phyloP scores from a whole-genome alignment of 164 flowering plant genomes.

The Hamamelis virginiana region DNA sequence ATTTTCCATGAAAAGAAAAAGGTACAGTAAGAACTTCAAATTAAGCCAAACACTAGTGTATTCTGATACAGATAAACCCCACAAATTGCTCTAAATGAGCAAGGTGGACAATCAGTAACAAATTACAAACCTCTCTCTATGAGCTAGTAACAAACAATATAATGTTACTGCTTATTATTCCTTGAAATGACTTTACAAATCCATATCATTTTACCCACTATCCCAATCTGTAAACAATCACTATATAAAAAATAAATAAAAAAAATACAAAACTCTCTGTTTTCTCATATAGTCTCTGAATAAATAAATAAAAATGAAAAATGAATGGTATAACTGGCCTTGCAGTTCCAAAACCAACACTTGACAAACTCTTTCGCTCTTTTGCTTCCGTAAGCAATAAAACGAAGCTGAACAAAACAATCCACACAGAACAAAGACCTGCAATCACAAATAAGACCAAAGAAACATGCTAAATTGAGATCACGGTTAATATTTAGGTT shows the following conservation, averaged over 20 bases:
- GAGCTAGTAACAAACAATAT: neutral
- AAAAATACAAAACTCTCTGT: neutral
- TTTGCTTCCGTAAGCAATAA: slow-evolving; percentile 12
- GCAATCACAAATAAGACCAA: slow-evolving; percentile 6
- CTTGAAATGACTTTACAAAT: slow-evolving; percentile 16
- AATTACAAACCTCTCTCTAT: neutral
- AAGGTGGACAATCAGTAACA: neutral
- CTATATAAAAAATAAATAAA: no score
- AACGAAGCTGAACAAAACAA: neutral
- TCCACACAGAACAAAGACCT: slow-evolving; percentile 6
- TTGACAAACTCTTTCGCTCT: slow-evolving; percentile 1
- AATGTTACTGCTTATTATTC: slow-evolving; percentile 3
- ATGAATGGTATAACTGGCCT: slow-evolving; percentile 4
- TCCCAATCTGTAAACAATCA: slow-evolving; percentile 2
- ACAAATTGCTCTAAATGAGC: slow-evolving; percentile 1
- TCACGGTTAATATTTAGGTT: neutral
- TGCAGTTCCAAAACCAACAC: slow-evolving; percentile 6
- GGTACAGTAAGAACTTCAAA: neutral
- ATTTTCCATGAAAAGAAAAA: no score
- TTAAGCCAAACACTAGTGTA: neutral
- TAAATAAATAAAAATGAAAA: neutral
- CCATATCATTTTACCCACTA: slow-evolving; percentile 14
- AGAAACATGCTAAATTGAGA: neutral
- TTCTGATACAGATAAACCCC: neutral
- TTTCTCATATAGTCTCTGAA: neutral